Conservation (phyloP, 2,329 filamentous ascomycete genomes). For the Apiospora pterosperma region DNA sequence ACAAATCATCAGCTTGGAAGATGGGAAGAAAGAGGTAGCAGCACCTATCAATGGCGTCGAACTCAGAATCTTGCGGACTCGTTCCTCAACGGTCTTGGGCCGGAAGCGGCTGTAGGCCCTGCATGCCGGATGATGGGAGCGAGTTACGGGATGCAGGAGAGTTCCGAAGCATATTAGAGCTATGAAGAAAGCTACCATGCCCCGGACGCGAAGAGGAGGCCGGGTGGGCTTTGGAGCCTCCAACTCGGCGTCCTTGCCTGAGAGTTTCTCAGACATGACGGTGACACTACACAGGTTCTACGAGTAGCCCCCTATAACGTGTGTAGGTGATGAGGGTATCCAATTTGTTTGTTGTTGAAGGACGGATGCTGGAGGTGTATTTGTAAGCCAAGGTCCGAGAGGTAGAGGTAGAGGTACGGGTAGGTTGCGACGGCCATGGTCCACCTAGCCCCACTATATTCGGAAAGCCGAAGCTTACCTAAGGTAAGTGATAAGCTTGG, state of each 20-base stretch:
- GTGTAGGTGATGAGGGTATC: neutral
- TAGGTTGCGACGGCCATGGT: neutral
- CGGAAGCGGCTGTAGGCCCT: conserved; percentile 21
- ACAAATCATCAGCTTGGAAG: neutral
- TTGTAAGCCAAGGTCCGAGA: neutral
- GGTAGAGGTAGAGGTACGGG: neutral
- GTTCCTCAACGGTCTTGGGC: conserved; percentile 37
- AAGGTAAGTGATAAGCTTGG: neutral
- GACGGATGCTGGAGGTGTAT: neutral
- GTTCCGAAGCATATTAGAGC: conserved; percentile 20
- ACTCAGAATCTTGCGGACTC: conserved; percentile 43
- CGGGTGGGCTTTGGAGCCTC: neutral
- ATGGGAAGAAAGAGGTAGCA: neutral
- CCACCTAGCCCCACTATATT: neutral
- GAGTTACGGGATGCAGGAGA: conserved; percentile 19
- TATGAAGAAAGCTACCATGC: conserved; percentile 14
- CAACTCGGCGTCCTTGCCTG: neutral
- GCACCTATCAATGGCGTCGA: conserved; percentile 49
- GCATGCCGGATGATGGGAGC: conserved; percentile 18
- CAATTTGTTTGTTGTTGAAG: neutral
- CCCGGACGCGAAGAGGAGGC: conserved; percentile 14
- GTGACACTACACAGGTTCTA: neutral
- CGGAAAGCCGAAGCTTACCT: neutral
- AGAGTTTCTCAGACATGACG: conserved; percentile 8
- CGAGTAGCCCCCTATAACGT: neutral